Conservation (phyloP, 805 yeast genomes). For the Metschnikowia bowlesiae region DNA sequence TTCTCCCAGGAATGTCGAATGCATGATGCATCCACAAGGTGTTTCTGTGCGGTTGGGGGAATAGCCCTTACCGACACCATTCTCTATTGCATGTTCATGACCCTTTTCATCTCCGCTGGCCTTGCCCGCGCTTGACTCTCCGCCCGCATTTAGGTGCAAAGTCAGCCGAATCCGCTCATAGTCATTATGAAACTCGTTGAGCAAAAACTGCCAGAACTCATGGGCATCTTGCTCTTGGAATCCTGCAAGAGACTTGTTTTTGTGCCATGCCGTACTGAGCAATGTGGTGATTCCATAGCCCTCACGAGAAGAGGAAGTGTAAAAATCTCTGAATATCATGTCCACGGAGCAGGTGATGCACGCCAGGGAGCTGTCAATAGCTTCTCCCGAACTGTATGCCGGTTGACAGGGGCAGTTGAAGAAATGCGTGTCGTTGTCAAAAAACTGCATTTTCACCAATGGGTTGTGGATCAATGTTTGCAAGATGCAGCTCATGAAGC, state of each 20-base stretch:
- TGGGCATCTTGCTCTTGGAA: slow-evolving; percentile 98
- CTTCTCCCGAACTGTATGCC: slow-evolving; percentile 17
- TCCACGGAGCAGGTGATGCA: slow-evolving; percentile 88
- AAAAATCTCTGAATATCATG: slow-evolving; percentile 70
- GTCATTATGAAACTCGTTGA: slow-evolving; percentile 73
- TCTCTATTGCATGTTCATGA: not conserved
- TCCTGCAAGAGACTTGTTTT: slow-evolving; percentile 83
- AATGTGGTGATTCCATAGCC: slow-evolving; percentile 82
- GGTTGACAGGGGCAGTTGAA: slow-evolving; percentile 44
- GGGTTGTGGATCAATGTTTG: slow-evolving; percentile 93
- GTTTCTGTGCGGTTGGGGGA: not conserved
- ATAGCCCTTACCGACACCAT: not conserved
- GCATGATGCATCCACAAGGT: slow-evolving; percentile 73
- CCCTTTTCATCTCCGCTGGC: not conserved
- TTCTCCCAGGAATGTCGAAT: slow-evolving; percentile 77
- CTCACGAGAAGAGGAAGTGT: slow-evolving; percentile 53
- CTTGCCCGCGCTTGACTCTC: not conserved
- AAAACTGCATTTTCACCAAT: slow-evolving; percentile 67
- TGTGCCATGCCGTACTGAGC: slow-evolving; percentile 82
- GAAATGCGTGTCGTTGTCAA: slow-evolving; percentile 63
- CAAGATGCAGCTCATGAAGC: slow-evolving; percentile 91
- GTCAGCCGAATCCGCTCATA: slow-evolving; percentile 21
- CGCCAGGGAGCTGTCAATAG: slow-evolving; percentile 29
- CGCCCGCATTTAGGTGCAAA: not conserved
- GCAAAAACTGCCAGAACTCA: slow-evolving; percentile 90